These are phyloP conservation scores for Termitomyces heimii DNA, from an alignment of 768 basidiomycete genomes.

Conservation along the genomic window DNA sequence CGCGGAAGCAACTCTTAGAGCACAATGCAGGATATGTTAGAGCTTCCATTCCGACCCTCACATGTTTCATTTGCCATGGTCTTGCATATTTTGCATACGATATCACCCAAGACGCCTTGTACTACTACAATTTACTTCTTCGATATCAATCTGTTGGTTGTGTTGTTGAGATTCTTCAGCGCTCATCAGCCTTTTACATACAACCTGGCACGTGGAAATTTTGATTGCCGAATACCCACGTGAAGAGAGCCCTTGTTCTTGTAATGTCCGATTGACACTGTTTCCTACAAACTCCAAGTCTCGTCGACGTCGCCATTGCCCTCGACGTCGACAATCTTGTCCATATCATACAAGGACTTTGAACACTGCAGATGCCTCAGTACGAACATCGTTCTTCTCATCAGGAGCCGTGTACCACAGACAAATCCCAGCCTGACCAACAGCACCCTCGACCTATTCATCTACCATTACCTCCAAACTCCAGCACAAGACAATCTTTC, in stretches of 20 bases:
- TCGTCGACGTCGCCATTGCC: constrained; percentile 7
- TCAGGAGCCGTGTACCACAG: constrained; percentile 11
- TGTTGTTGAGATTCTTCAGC: neutral
- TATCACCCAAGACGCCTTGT: constrained; percentile 1
- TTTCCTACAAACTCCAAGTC: constrained; percentile 4
- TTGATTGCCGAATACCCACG: constrained; percentile 18
- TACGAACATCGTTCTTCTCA: constrained; percentile 16
- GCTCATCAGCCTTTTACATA: neutral
- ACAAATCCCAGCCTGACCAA: constrained; percentile 13
- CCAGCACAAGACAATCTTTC: constrained; percentile 9
- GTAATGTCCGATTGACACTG: constrained; percentile 11
- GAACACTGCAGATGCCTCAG: constrained; percentile 14
- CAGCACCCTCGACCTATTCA: constrained; percentile 6
- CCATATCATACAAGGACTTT: neutral
- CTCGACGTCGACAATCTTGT: constrained; percentile 4
- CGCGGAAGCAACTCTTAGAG: constrained; percentile 27
- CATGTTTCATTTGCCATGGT: neutral
- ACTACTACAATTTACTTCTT: neutral
- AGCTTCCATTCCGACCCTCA: neutral
- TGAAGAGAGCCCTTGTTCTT: constrained; percentile 14
- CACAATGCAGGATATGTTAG: neutral
- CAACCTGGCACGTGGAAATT: constrained; percentile 17
- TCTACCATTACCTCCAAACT: constrained; percentile 10
- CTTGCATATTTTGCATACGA: constrained; percentile 1
- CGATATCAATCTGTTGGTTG: neutral